Conservation (phyloP, 1,139 yeast genomes). For the Scheffersomyces segobiensis region DNA sequence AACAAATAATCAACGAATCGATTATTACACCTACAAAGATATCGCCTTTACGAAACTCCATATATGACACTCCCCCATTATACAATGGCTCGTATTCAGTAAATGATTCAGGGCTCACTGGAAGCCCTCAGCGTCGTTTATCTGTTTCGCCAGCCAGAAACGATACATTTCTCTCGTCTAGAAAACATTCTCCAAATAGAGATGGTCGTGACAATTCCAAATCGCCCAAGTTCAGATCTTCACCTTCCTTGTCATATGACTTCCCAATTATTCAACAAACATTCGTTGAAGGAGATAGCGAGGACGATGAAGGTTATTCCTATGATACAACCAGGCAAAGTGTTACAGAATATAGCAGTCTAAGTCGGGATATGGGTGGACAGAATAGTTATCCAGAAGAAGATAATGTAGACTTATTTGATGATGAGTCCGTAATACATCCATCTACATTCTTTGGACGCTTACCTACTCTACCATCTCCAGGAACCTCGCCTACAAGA, state of each 20-base stretch:
- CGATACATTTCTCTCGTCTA: not conserved
- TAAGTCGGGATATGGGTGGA: not conserved
- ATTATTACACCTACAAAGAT: slow-evolving; percentile 20
- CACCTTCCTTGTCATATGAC: slow-evolving; percentile 16
- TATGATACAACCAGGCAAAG: slow-evolving; percentile 2
- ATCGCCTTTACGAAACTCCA: slow-evolving; percentile 9
- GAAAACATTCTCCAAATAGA: slow-evolving; percentile 3
- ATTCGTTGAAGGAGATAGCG: slow-evolving; percentile 3
- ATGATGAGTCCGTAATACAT: slow-evolving; percentile 18
- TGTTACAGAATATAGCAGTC: not conserved
- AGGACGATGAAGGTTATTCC: slow-evolving; percentile 9
- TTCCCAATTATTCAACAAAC: not conserved
- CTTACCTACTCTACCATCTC: not conserved
- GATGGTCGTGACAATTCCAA: slow-evolving; percentile 27
- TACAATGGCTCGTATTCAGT: not conserved
- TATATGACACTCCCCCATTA: not conserved
- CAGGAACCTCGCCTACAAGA: not conserved
- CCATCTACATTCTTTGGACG: slow-evolving; percentile 20
- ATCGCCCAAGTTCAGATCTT: slow-evolving; percentile 26
- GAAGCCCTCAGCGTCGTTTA: not conserved
- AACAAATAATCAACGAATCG: slow-evolving; percentile 13
- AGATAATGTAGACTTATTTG: slow-evolving; percentile 5
- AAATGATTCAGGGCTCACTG: not conserved
- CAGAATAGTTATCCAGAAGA: not conserved
- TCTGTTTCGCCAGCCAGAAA: not conserved